Conservation (phyloP, 2,329 filamentous ascomycete genomes). For the Westerdykella aurantiaca region DNA sequence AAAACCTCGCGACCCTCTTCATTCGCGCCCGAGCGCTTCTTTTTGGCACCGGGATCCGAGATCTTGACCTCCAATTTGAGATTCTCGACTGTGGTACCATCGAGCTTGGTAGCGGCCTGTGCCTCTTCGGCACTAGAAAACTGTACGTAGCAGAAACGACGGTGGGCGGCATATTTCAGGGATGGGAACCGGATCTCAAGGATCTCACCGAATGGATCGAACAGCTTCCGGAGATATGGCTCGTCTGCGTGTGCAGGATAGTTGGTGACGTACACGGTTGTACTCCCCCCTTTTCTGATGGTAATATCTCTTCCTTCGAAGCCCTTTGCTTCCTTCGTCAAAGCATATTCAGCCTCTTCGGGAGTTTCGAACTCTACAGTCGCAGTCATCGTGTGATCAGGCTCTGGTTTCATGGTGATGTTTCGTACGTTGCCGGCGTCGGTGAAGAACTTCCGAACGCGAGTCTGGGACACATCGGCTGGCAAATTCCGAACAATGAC, state of each 20-base stretch:
- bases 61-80: slow-evolving; percentile 71
- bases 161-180: slow-evolving; percentile 78
- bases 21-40: slow-evolving; percentile 70
- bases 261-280: slow-evolving; percentile 86
- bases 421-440: slow-evolving; percentile 82
- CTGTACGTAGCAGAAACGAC: slow-evolving; percentile 95
- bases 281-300: slow-evolving; percentile 67
- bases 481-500: slow-evolving; percentile 78
- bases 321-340: slow-evolving; percentile 74
- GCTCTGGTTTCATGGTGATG: slow-evolving; percentile 61
- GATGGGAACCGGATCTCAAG: slow-evolving; percentile 85
- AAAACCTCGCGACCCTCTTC: slow-evolving; percentile 86
- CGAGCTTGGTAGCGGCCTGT: slow-evolving; percentile 58
- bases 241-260: slow-evolving; percentile 76
- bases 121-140: slow-evolving; percentile 55
- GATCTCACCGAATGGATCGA: slow-evolving; percentile 67
- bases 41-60: slow-evolving; percentile 74
- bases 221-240: slow-evolving; percentile 60
- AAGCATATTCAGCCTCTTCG: slow-evolving; percentile 75
- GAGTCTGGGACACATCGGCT: slow-evolving; percentile 59
- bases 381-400: slow-evolving; percentile 56
- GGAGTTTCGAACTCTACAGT: slow-evolving; percentile 77
- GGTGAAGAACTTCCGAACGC: slow-evolving; percentile 82
- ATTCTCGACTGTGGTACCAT: slow-evolving; percentile 62
- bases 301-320: slow-evolving; percentile 67